Evolutionary conservation across 805 yeast species (phyloP).

Genomic region (Hanseniaspora valbyensis): DNA sequence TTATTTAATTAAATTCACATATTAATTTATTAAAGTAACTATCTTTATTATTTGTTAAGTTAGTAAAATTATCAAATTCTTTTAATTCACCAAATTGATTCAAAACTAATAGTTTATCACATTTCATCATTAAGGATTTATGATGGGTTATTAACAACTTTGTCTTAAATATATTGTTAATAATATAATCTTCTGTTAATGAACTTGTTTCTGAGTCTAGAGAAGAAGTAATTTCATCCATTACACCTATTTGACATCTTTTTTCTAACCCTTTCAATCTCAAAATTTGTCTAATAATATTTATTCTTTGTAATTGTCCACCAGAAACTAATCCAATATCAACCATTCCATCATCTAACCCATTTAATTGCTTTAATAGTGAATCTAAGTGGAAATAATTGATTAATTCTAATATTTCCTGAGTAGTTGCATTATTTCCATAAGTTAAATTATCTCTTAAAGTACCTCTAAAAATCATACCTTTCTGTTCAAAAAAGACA

Average conservation of each 20-base stretch:
- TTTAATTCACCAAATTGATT: slow-evolving; percentile 37
- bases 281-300: slow-evolving; percentile 71
- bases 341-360: slow-evolving; percentile 49
- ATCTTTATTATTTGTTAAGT: slow-evolving; percentile 20
- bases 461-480: slow-evolving; percentile 62
- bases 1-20: slow-evolving; percentile 1
- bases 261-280: slow-evolving; percentile 43
- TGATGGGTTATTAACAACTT: slow-evolving; percentile 67
- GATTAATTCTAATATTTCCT: slow-evolving; percentile 33
- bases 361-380: slow-evolving; percentile 44
- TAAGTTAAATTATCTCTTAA: slow-evolving; percentile 60
- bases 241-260: slow-evolving; percentile 35
- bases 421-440: slow-evolving; percentile 36
- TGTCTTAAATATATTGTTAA: slow-evolving; percentile 20
- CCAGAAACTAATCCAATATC: slow-evolving; percentile 57
- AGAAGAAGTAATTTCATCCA: slow-evolving; percentile 88
- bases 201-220: slow-evolving; percentile 55
- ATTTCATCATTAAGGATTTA: slow-evolving; percentile 48
- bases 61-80: slow-evolving; percentile 36
- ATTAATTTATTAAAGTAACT: slow-evolving; percentile 10
- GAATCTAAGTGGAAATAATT: slow-evolving; percentile 41
- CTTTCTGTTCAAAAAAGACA: slow-evolving; percentile 66
- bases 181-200: slow-evolving; percentile 41
- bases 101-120: slow-evolving; percentile 42
- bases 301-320: slow-evolving; percentile 80